Evolutionary conservation across 257 asterid genomes (phyloP), one percentile per base, ranked within the genome.

Genomic region (Rehmannia glutinosa): DNA sequence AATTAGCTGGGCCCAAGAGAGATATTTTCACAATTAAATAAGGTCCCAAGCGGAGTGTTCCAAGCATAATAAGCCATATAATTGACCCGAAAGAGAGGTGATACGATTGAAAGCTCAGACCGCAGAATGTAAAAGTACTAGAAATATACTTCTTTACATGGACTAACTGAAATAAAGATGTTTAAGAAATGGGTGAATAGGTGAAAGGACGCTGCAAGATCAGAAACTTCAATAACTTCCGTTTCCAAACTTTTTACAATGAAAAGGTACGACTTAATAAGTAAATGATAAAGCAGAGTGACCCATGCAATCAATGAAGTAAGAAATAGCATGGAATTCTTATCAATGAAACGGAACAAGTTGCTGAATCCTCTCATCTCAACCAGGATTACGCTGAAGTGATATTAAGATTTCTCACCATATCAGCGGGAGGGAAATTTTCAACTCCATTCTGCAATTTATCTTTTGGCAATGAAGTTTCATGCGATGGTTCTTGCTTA

Each of bases 401-500:
- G 28, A 70, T 19, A 33, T 13, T 21, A 43, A 65, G 20, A 57
- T 62, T 47, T 67, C 80, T 69, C 62, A 89, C 97, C 85, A 4
- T 57, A 57, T 72, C 80, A 59, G 77, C 54, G 15, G 82, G 86
- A 33, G 82, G 74, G 36, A 70, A 66, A 64, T 79, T 73, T 71
- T 85, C 95, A 71, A 61, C 80, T 51, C 84, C 85, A 75, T 71
- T 72, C 66, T 61, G 80, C 73, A 73, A 50, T 69, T 76, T 83
- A 70, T 83, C 83, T 24, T 73, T 67, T 13, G 46, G 75, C 16
- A 58, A 51, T 55, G 67, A 56, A 66, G 82, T 66, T 32, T 78
- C 87, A 62, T 65, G 6, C 52, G 76, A 73, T 30, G 83, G 77
- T 45, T 85, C 95, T 80, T 80, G 93, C 80, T 84, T 86, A 74